Evolutionary conservation across 1,284 basidiomycete species (phyloP), one percentile per base, ranked within the genome.

Genomic region (Mycena sp.): DNA sequence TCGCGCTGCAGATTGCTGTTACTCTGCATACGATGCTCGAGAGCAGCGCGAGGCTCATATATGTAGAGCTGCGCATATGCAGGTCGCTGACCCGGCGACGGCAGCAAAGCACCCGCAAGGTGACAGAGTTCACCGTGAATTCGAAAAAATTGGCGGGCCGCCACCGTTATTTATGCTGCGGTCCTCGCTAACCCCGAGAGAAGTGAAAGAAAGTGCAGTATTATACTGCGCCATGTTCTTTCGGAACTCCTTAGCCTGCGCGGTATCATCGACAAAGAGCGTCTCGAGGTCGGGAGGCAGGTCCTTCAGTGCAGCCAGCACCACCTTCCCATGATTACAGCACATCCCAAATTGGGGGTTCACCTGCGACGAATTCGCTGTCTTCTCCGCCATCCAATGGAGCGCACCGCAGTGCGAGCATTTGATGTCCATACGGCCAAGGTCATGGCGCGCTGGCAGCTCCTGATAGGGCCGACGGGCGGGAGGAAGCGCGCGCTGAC

Each of bases 41-140:
- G 52, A 6, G 74, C 76, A 3, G 59, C 68, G 2, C 44, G 29
- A 2, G 75, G 69, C 65, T 78, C 74, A 66, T 73, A 70, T 17
- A 78, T 69, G 60, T 76, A 77, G 2, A 77, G 63, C 58, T 78
- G 76, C 12, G 72, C 69, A 67, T 76, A 77, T 1, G 17, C 25
- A 21, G 72, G 73, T 5, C 32, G 35, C 11, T 54, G 37, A 6
- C 62, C 67, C n/a, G 54, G 52, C 10, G 43, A 25, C n/a, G 73
- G 73, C 19, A 70, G 55, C 10, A 76, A 68, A 21, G 70, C 64
- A 0, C 75, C 74, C 19, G 61, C 30, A 0, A 43, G 56, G 57
- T 78, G 76, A 38, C 68, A 67, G 2, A 78, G 70, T 52, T 73
- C 71, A 0, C 76, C 76, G 46, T 72, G 71, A 41, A 76, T 68